Percentiles rank a stretch among this genome's conserved stretches.
Conservation (phyloP, 2,329 filamentous ascomycete species). For the Pseudogymnoascus sp. region DNA sequence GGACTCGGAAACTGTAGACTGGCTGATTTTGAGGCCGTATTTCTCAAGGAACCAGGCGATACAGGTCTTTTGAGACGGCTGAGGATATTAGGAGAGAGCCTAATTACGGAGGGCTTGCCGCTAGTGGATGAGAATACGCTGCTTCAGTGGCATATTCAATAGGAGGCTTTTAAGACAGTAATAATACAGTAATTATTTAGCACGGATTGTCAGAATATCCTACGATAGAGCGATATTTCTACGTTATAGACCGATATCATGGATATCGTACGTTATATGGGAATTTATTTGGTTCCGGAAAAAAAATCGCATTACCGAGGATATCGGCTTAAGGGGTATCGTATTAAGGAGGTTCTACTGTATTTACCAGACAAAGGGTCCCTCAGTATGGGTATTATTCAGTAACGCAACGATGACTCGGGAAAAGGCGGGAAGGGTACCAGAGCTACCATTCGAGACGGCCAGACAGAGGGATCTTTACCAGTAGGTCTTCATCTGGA, state of each 20-base stretch:
- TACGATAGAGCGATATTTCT: constrained; percentile 4
- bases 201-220: not conserved
- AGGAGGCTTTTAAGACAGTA: not conserved
- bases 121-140: not conserved
- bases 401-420: too few relatives aligned
- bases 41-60: not conserved
- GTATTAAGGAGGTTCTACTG: not conserved
- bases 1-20: constrained; percentile 6
- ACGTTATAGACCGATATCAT: not conserved
- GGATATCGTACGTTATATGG: constrained; percentile 6
- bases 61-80: constrained; percentile 6
- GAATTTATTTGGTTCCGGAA: not conserved
- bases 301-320: constrained; percentile 7
- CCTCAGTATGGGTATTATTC: too few relatives aligned
- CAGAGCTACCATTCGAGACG: too few relatives aligned
- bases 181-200: not conserved
- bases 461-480: too few relatives aligned
- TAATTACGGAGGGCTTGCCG: constrained; percentile 1
- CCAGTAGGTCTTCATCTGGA: too few relatives aligned
- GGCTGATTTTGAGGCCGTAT: not conserved
- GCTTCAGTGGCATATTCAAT: not conserved
- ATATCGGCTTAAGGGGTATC: constrained; percentile 8
- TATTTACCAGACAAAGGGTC: too few relatives aligned
- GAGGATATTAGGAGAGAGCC: not conserved
- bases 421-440: too few relatives aligned